Evolutionary conservation across 495 filamentous ascomycete genomes (phyloP).

Genomic region (Penicillium lagena): DNA sequence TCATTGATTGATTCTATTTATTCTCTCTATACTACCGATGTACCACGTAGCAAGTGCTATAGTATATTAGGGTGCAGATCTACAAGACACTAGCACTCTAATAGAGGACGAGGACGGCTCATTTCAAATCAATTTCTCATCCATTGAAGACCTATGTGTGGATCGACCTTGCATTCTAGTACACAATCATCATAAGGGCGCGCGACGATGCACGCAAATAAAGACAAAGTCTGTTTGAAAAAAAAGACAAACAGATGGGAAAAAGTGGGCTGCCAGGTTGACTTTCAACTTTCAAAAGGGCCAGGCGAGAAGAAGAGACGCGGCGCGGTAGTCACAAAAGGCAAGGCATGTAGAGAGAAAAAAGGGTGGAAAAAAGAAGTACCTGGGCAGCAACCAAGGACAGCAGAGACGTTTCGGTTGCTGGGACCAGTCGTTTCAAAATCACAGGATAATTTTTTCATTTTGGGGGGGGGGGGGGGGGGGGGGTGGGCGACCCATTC

Average conservation of each 20-base stretch:
- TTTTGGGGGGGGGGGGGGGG: neutral
- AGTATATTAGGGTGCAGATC: neutral
- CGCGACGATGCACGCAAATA: too few relatives aligned
- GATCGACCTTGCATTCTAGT: slow-evolving; percentile 14
- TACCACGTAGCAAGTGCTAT: too few relatives aligned
- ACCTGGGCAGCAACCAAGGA: neutral
- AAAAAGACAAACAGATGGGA: too few relatives aligned
- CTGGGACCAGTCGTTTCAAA: slow-evolving; percentile 10
- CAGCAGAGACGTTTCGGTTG: neutral
- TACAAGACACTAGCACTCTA: too few relatives aligned
- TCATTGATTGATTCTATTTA: neutral
- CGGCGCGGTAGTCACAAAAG: neutral
- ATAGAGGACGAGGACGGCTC: too few relatives aligned
- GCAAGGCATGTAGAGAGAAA: neutral
- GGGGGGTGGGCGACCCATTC: slow-evolving; percentile 2
- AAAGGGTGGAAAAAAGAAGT: neutral
- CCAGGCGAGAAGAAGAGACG: neutral
- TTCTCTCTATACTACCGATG: neutral
- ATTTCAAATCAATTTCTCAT: slow-evolving; percentile 3
- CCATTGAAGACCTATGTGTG: slow-evolving; percentile 4
- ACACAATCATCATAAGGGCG: slow-evolving; percentile 1
- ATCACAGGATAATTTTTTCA: slow-evolving; percentile 11
- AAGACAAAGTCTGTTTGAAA: too few relatives aligned
- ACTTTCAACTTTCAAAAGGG: slow-evolving; percentile 3
- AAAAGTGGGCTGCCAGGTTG: too few relatives aligned